Evolutionary conservation across 1,139 yeast species (phyloP).

Genomic region (Saccharomyces pastorianus): DNA sequence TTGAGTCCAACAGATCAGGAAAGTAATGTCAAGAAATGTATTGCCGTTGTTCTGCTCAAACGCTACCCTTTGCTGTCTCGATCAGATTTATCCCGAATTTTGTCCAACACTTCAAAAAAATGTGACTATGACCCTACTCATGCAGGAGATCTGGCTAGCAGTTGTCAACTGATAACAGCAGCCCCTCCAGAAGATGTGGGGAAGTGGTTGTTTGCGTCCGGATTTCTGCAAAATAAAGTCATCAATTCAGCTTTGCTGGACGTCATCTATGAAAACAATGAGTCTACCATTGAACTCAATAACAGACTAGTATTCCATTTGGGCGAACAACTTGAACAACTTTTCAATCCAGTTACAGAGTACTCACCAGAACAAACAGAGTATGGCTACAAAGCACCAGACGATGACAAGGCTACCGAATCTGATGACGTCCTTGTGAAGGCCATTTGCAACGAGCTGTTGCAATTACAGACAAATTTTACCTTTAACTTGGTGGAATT

Average conservation of each 20-base stretch:
- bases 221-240: conserved; percentile 50
- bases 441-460: conserved; percentile 57
- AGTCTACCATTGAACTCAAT: conserved; percentile 50
- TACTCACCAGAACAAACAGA: conserved; percentile 87
- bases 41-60: conserved; percentile 68
- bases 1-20: conserved; percentile 42
- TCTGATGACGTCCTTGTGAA: conserved; percentile 31
- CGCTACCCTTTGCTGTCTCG: conserved; percentile 48
- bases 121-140: conserved; percentile 31
- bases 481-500: conserved; percentile 66
- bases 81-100: not conserved
- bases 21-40: conserved; percentile 60
- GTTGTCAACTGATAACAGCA: conserved; percentile 47
- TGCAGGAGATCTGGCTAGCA: conserved; percentile 70
- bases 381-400: conserved; percentile 41
- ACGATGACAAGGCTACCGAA: no score
- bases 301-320: conserved; percentile 64
- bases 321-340: conserved; percentile 79
- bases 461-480: conserved; percentile 62
- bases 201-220: conserved; percentile 51
- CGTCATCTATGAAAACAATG: conserved; percentile 57
- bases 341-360: conserved; percentile 83
- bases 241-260: conserved; percentile 57
- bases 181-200: conserved; percentile 34
- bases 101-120: conserved; percentile 3